Conservation (phyloP, 768 basidiomycete genomes). For the Galerina sulciceps region DNA sequence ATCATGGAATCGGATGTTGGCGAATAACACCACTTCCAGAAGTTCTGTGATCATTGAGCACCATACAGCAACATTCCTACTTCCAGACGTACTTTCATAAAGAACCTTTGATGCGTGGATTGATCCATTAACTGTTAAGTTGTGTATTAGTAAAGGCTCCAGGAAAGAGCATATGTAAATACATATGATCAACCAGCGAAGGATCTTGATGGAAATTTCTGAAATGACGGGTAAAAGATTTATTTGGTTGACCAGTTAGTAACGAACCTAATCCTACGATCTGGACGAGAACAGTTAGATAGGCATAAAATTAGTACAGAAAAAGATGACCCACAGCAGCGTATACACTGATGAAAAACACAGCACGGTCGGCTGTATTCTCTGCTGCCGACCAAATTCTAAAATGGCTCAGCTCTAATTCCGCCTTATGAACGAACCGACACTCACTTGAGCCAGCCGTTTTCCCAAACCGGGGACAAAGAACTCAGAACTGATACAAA, state of each 20-base stretch:
- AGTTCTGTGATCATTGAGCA: constrained; percentile 75
- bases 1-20: constrained; percentile 90
- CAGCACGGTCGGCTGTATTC: background rate
- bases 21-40: constrained; percentile 81
- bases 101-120: constrained; percentile 57
- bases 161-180: constrained; percentile 1
- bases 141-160: background rate
- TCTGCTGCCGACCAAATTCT: background rate
- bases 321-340: constrained; percentile 37
- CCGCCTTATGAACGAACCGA: background rate
- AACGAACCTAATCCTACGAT: background rate
- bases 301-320: too few species aligned
- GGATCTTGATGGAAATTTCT: constrained; percentile 48
- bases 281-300: background rate
- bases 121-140: constrained; percentile 56
- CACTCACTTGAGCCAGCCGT: constrained; percentile 67
- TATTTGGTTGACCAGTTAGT: background rate
- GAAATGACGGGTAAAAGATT: background rate
- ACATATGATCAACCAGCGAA: constrained; percentile 77
- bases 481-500: constrained; percentile 57
- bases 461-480: constrained; percentile 69
- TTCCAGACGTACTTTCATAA: constrained; percentile 54
- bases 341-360: constrained; percentile 64
- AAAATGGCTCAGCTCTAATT: background rate
- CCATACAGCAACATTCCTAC: constrained; percentile 63